A percentile compares a stretch with the other conserved stretches of the same genome.
Evolutionary conservation across 805 yeast genomes (phyloP).

Genomic region (Maudiozyma serrabonitensis): DNA sequence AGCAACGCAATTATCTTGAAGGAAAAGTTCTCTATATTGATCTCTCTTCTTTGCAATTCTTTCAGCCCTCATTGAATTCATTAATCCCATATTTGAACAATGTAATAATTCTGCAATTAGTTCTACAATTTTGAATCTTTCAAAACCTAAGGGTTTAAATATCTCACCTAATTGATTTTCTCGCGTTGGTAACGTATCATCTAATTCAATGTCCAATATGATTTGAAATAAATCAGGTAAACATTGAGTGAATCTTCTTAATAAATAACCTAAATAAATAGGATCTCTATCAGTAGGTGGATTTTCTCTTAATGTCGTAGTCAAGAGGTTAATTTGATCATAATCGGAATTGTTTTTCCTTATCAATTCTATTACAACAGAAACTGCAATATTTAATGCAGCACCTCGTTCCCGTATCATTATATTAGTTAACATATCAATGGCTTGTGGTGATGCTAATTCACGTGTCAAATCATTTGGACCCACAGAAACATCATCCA

Average conservation of each 20-base stretch:
- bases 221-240: constrained; percentile 28
- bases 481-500: constrained; percentile 70
- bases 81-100: constrained; percentile 88
- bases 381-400: constrained; percentile 83
- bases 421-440: constrained; percentile 52
- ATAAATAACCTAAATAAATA: constrained; percentile 78
- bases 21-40: constrained; percentile 36
- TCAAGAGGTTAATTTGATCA: constrained; percentile 71
- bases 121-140: constrained; percentile 82
- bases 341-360: constrained; percentile 93
- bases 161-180: constrained; percentile 56
- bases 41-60: constrained; percentile 60
- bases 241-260: constrained; percentile 57
- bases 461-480: constrained; percentile 86
- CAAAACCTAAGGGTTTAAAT: constrained; percentile 72
- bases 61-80: constrained; percentile 70
- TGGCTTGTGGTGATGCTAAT: constrained; percentile 59
- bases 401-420: constrained; percentile 63
- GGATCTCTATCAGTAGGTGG: constrained; percentile 90
- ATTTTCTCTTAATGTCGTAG: constrained; percentile 65
- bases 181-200: constrained; percentile 24
- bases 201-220: constrained; percentile 17
- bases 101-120: constrained; percentile 86
- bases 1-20: not conserved
- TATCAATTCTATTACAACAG: constrained; percentile 84